Evolutionary conservation across 768 basidiomycete species (phyloP), one percentile per base, ranked within the genome.

Genomic region (Neoboletus subvelutipes): DNA sequence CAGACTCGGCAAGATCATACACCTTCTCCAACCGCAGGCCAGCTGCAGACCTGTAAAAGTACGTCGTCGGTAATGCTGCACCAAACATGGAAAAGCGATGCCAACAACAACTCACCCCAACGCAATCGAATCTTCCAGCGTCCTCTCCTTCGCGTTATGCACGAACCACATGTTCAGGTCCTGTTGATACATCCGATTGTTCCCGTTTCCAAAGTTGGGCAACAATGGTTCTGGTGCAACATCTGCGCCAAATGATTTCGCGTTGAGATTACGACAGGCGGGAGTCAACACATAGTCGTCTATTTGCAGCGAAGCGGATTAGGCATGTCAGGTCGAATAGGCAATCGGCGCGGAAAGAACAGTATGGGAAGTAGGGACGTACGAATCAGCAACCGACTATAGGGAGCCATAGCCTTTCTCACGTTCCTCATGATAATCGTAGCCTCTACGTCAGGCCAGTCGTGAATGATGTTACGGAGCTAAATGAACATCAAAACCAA

Each of bases 141-240:
- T 76, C 6, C 81, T 75, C 56, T 81, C 80, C 59, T 76, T 71
- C 8, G 71, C 64, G 47, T 82, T 80, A 15, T 76, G 62, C 13
- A 71, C 26, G 18, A 65, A 43, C 74, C 79, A 75, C 80, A 82
- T 80, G 50, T 73, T 75, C 41, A 82, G 46, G 54, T 83, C 81
- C 47, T 75, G 75, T 33, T 77, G 66, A 57, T 81, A 81, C 29
- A 68, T 67, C 6, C 75, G 65, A 36, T 76, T 64, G 41, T 67
- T 69, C 2, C 77, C 80, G 8, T 74, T 70, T 18, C 79, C 80
- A 50, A 75, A 81, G 62, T 81, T 81, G 6, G 80, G 73, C 2
- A 82, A 69, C 48, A 83, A 65, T 0, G 79, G 81, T 51, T 75
- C 73, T 0, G 79, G 80, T 1, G 77, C 79, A 58, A 62, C 43